Evolutionary conservation across 2,329 filamentous ascomycete species (phyloP).

Genomic region (Diaporthe helianthi): DNA sequence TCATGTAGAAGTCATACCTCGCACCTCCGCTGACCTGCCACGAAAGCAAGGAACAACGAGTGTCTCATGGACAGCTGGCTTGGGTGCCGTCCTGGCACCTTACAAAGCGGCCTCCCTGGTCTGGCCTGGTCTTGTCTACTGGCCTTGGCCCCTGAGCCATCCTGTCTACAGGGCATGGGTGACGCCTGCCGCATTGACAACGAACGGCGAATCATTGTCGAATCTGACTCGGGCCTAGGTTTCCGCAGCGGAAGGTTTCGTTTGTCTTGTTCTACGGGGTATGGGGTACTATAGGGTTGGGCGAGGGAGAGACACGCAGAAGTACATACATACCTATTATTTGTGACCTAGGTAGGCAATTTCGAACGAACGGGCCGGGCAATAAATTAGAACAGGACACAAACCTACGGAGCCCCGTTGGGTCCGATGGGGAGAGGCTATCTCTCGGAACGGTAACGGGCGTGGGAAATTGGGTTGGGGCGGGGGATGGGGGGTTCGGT

Average conservation of each 20-base stretch:
- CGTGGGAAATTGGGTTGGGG: not conserved
- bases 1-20: not conserved
- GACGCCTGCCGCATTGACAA: constrained; percentile 8
- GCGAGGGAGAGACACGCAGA: not conserved
- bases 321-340: no score
- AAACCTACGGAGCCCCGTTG: constrained; percentile 7
- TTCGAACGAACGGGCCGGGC: not conserved
- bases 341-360: no score
- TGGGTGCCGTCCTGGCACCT: not conserved
- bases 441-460: not conserved
- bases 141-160: not conserved
- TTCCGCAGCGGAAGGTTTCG: not conserved
- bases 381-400: constrained; percentile 18
- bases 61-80: not conserved
- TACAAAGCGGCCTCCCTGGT: not conserved
- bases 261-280: not conserved
- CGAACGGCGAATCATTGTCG: not conserved
- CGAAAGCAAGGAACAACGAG: not conserved
- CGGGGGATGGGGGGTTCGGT: not conserved
- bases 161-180: not conserved
- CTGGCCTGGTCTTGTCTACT: no score
- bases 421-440: constrained; percentile 9
- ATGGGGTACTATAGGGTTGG: not conserved
- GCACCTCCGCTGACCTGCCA: not conserved
- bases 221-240: constrained; percentile 2